phyloP scores from a whole-genome alignment of 768 basidiomycete species.

The Ephemerocybe angulata region DNA sequence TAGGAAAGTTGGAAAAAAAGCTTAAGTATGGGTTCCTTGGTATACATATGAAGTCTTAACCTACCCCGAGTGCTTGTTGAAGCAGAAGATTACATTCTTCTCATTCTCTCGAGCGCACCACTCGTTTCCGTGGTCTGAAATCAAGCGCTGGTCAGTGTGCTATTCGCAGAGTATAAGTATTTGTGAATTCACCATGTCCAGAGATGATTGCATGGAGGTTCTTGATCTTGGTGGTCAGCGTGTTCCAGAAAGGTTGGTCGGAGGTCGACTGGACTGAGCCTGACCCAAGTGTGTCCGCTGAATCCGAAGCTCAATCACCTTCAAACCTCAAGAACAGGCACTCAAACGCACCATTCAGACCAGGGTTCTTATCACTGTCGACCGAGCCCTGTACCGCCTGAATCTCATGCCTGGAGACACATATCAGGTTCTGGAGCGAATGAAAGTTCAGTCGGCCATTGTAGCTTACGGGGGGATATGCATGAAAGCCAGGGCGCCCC shows the following conservation, averaged over 20 bases:
- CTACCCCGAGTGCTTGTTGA: slow-evolving; percentile 74
- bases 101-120: slow-evolving; percentile 71
- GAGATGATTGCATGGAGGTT: slow-evolving; percentile 67
- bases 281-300: slow-evolving; percentile 49
- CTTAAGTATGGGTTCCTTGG: neutral
- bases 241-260: slow-evolving; percentile 61
- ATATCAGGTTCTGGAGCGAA: neutral
- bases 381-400: slow-evolving; percentile 33
- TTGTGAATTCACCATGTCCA: slow-evolving; percentile 52
- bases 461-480: slow-evolving; percentile 67
- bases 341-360: slow-evolving; percentile 36
- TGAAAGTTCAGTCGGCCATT: neutral
- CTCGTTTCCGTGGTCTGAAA: slow-evolving; percentile 69
- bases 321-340: neutral
- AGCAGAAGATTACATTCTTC: slow-evolving; percentile 67
- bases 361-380: slow-evolving; percentile 36
- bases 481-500: slow-evolving; percentile 66
- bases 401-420: slow-evolving; percentile 31
- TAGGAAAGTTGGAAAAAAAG: slow-evolving; percentile 18
- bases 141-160: neutral
- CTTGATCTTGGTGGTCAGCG: slow-evolving; percentile 54
- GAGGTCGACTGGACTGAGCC: slow-evolving; percentile 64
- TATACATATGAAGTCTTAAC: slow-evolving; percentile 13
- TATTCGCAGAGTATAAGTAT: neutral
- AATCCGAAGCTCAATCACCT: neutral